phyloP scores from a whole-genome alignment of 108 stramenopile species.

The Cyclotella atomus region DNA sequence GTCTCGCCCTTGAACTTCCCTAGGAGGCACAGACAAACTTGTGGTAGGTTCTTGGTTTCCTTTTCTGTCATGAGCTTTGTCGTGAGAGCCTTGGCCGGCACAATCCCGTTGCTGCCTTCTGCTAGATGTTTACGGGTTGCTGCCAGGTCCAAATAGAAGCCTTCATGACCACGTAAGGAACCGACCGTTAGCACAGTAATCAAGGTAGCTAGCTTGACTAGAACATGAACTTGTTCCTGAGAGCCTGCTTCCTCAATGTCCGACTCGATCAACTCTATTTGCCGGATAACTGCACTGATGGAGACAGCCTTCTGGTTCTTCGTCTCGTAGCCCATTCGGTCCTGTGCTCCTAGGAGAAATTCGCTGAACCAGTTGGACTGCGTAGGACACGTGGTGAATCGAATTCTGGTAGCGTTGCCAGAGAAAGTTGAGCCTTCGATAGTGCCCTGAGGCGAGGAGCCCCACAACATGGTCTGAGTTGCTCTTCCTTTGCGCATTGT shows the following conservation, averaged over 20 bases:
- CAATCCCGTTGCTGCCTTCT: neutral
- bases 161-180: neutral
- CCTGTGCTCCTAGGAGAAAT: neutral
- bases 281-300: neutral
- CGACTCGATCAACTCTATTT: neutral
- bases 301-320: neutral
- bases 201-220: conserved; percentile 2
- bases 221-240: neutral
- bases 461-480: neutral
- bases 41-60: neutral
- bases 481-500: neutral
- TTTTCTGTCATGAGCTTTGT: neutral
- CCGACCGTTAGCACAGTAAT: neutral
- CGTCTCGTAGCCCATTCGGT: conserved; percentile 8
- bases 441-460: neutral
- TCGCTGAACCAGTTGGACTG: conserved; percentile 19
- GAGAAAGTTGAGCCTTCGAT: neutral
- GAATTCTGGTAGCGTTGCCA: neutral
- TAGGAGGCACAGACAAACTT: conserved; percentile 17
- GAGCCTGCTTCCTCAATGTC: neutral
- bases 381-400: conserved; percentile 6
- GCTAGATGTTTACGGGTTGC: neutral
- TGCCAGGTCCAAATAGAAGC: neutral
- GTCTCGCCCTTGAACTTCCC: conserved; percentile 34
- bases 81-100: neutral